These are phyloP conservation scores for Astrocystis sublimbata DNA, from an alignment of 495 filamentous ascomycete species.

Conservation along the genomic window DNA sequence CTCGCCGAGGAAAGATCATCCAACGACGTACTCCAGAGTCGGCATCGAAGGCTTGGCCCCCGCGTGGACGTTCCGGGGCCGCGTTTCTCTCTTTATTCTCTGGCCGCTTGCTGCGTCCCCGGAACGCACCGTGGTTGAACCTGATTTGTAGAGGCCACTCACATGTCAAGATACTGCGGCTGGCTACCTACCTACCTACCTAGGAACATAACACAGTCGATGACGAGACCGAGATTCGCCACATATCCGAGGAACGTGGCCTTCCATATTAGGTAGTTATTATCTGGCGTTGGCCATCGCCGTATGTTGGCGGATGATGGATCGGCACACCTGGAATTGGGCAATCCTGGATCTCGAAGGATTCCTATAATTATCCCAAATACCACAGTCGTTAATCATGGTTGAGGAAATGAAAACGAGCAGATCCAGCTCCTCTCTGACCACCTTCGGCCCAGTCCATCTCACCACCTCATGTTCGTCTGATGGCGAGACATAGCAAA, in stretches of 20 bases:
- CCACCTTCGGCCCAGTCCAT: background rate
- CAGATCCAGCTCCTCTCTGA: background rate
- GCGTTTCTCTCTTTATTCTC: background rate
- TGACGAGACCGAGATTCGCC: background rate
- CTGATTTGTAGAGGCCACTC: too few relatives aligned
- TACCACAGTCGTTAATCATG: background rate
- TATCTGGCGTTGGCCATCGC: background rate
- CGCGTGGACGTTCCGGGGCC: slow-evolving; percentile 16
- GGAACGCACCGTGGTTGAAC: background rate
- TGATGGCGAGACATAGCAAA: background rate
- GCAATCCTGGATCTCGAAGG: slow-evolving; percentile 8
- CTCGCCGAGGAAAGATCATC: slow-evolving; percentile 11
- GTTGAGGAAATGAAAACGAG: background rate
- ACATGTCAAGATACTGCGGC: too few relatives aligned
- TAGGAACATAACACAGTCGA: background rate
- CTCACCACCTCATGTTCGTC: background rate
- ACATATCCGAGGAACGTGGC: background rate
- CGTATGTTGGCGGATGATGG: slow-evolving; percentile 1
- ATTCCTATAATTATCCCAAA: slow-evolving; percentile 11
- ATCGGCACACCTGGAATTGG: background rate
- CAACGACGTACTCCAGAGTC: slow-evolving; percentile 19
- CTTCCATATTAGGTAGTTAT: background rate
- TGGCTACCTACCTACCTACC: too few relatives aligned
- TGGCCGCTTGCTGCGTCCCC: background rate
- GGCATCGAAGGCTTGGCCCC: slow-evolving; percentile 11